Percentiles rank a stretch among this genome's conserved stretches.
phyloP scores from a whole-genome alignment of 805 yeast genomes.

The Groenewaldozyma salmanticensis region DNA sequence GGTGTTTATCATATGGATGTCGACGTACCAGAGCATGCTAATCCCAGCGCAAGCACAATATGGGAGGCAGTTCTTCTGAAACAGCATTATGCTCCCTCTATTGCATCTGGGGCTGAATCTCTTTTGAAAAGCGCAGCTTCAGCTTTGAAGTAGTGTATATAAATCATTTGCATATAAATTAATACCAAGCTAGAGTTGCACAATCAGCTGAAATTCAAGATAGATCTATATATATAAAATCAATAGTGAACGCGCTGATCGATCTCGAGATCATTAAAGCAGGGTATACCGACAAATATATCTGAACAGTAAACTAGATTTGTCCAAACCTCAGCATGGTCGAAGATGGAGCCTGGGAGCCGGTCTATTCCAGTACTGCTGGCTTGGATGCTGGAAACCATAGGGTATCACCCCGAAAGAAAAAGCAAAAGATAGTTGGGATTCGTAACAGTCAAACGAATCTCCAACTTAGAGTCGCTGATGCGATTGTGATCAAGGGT shows the following conservation, averaged over 20 bases:
- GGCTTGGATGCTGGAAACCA: too few relatives aligned
- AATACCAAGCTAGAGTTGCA: not conserved
- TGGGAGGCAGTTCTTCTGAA: slow-evolving; percentile 81
- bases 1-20: slow-evolving; percentile 64
- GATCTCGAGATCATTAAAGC: too few relatives aligned
- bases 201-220: not conserved
- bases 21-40: slow-evolving; percentile 61
- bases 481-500: not conserved
- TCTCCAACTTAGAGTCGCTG: slow-evolving; percentile 8
- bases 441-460: not conserved
- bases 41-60: slow-evolving; percentile 78
- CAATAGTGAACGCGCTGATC: too few relatives aligned
- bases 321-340: too few relatives aligned
- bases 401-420: not conserved
- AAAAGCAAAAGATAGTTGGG: not conserved
- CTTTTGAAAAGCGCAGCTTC: slow-evolving; percentile 5
- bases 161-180: not conserved
- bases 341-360: slow-evolving; percentile 12
- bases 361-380: too few relatives aligned
- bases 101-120: slow-evolving; percentile 49
- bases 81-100: slow-evolving; percentile 74
- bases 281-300: too few relatives aligned
- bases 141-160: not conserved
- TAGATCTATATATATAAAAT: too few relatives aligned
- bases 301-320: too few relatives aligned